phyloP scores from a whole-genome alignment of 2,329 filamentous ascomycete genomes.

The Aspergillus calidoustus region DNA sequence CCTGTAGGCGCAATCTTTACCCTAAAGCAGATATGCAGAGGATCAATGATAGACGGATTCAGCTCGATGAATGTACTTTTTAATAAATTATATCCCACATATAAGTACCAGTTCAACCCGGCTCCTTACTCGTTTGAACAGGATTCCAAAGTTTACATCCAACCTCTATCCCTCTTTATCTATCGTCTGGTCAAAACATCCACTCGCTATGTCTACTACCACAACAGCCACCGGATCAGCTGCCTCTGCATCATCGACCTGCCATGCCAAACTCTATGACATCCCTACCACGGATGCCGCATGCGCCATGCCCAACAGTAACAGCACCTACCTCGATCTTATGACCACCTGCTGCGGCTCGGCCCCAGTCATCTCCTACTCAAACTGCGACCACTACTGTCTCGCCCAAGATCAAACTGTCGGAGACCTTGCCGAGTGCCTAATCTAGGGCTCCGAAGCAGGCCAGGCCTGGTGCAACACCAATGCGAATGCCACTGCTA shows the following conservation, averaged over 20 bases:
- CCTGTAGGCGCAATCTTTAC: background rate
- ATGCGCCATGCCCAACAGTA: constrained; percentile 29
- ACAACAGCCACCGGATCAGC: constrained; percentile 23
- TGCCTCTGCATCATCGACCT: constrained; percentile 26
- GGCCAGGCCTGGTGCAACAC: constrained; percentile 32
- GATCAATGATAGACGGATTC: background rate
- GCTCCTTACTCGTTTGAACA: background rate
- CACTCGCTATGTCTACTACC: background rate
- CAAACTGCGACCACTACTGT: constrained; percentile 31
- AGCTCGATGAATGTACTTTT: background rate
- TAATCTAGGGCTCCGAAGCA: constrained; percentile 26
- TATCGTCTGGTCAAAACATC: background rate
- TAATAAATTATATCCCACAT: background rate
- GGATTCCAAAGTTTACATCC: background rate
- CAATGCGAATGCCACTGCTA: constrained; percentile 29
- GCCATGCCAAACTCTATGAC: constrained; percentile 26
- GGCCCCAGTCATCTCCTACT: constrained; percentile 27
- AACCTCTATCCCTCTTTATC: background rate
- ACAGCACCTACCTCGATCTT: constrained; percentile 25
- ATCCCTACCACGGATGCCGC: constrained; percentile 31
- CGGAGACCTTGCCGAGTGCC: constrained; percentile 26
- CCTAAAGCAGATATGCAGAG: background rate
- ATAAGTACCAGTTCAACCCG: background rate
- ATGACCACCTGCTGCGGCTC: constrained; percentile 29
- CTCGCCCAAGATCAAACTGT: constrained; percentile 27